A percentile compares a stretch with the other conserved stretches of the same genome.
These are phyloP conservation scores for Panicum miliaceum DNA, from an alignment of 176 grass and related monocot genomes.

Conservation along the genomic window DNA sequence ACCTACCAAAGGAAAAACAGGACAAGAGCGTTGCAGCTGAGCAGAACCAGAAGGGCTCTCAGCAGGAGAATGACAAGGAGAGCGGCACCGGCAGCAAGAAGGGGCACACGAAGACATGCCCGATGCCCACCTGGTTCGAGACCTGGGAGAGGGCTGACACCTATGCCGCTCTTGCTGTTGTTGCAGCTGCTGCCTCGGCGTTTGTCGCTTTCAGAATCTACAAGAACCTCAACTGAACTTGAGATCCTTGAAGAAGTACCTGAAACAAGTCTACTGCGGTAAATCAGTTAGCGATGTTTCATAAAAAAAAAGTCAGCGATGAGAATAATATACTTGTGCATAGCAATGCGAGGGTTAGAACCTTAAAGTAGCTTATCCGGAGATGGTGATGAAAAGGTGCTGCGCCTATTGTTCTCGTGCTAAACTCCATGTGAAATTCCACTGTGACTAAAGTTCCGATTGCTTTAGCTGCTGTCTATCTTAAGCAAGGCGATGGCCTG, in stretches of 20 bases:
- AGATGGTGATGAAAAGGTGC: slow-evolving; percentile 41
- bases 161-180: slow-evolving; percentile 81
- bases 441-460: slow-evolving; percentile 3
- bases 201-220: slow-evolving; percentile 78
- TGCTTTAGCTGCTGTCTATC: slow-evolving; percentile 23
- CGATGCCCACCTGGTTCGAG: slow-evolving; percentile 83
- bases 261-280: slow-evolving; percentile 27
- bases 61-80: slow-evolving; percentile 45
- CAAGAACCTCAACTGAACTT: slow-evolving; percentile 71
- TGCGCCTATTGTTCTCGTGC: not conserved
- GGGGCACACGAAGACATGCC: slow-evolving; percentile 56
- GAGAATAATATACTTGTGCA: slow-evolving; percentile 59
- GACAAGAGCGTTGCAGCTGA: slow-evolving; percentile 53
- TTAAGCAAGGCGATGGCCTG: slow-evolving; percentile 20
- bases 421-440: slow-evolving; percentile 32
- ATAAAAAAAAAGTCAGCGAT: slow-evolving; percentile 25
- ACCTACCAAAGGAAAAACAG: slow-evolving; percentile 49
- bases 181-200: slow-evolving; percentile 64
- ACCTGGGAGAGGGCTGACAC: slow-evolving; percentile 87
- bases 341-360: slow-evolving; percentile 46
- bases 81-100: slow-evolving; percentile 35
- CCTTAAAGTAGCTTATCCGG: slow-evolving; percentile 34
- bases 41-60: slow-evolving; percentile 44
- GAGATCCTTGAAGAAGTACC: slow-evolving; percentile 26
- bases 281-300: slow-evolving; percentile 33